A percentile compares a stretch with the other conserved stretches of the same genome.
Conservation (phyloP, 257 asterid genomes). For the Solanum lignicaule region DNA sequence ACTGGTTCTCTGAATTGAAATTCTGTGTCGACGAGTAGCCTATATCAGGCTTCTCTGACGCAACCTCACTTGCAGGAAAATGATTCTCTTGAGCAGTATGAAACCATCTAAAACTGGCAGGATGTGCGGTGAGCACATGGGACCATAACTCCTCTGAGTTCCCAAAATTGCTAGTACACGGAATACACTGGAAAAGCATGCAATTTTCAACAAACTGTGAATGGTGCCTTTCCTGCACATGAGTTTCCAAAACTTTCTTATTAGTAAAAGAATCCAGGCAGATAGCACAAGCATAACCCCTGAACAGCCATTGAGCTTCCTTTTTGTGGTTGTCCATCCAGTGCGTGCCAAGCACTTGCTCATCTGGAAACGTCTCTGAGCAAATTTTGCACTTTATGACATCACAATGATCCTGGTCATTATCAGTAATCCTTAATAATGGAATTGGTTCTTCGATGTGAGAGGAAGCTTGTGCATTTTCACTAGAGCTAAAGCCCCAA, state of each 20-base stretch:
- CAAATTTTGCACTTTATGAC: constrained; percentile 75
- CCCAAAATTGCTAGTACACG: constrained; percentile 83
- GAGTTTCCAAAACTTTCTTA: constrained; percentile 79
- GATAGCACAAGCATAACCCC: constrained; percentile 96
- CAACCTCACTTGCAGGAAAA: constrained; percentile 10
- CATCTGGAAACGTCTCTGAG: constrained; percentile 46
- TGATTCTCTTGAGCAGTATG: constrained; percentile 25
- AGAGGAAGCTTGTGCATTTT: constrained; percentile 30
- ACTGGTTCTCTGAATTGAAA: constrained; percentile 29
- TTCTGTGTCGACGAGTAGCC: constrained; percentile 22
- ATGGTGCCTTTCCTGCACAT: constrained; percentile 89
- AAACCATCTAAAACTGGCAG: constrained; percentile 43
- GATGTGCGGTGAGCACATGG: constrained; percentile 73
- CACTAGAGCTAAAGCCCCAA: constrained; percentile 56
- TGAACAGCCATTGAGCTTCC: constrained; percentile 92
- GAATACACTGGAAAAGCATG: constrained; percentile 93
- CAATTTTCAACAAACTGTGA: constrained; percentile 87
- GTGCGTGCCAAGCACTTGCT: constrained; percentile 67
- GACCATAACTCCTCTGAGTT: constrained; percentile 77
- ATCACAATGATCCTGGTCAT: constrained; percentile 26
- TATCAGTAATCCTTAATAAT: constrained; percentile 18
- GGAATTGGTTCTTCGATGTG: constrained; percentile 30
- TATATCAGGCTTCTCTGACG: constrained; percentile 23
- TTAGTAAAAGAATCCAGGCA: constrained; percentile 95
- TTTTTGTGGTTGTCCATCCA: constrained; percentile 81